Base-by-base conservation (phyloP, 1,139 yeast species). In the Suhomyces maxii region DNA sequence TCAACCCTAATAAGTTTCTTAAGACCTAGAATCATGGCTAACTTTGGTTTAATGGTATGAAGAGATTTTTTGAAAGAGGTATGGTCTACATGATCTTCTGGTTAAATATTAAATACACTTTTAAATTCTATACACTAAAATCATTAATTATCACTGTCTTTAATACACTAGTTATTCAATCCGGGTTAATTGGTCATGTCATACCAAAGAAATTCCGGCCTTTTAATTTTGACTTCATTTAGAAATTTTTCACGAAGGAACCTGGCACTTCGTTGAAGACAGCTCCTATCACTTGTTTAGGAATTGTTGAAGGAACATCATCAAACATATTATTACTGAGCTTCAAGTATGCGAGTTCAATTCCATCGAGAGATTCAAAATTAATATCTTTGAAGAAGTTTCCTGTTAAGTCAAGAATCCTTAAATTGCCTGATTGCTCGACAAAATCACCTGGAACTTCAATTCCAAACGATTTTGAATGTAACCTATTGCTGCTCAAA, bases 251-350 rank as follows among this genome's bases (percentile, higher is more conserved):
- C 6, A 49, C 37, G 34, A 49, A 41, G 1, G 52, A 43, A 2
- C 45, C 51, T 12, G 44, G 37, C 6, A 44, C 41, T 26, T 49
- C 51, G 36, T 51, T 51, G 36, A 51, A 51, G 5, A 51, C 47
- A 8, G 47, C 54, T 26, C 50, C 41, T 6, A 28, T 23, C 8
- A 51, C 39, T 11, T 32, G 40, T 10, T 25, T 34, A 8, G 52
- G 51, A 5, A 51, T 35, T 10, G 25, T 33, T 30, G n/a, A 13
- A 4, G 54, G 54, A 8, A 46, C 37, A 4, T 40, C 45, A 26
- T 52, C 54, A 26, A 52, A 50, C 54, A 52, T 50, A 18, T 52
- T 52, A 35, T 46, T 50, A 14, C 42, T 39, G 14, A 52, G 43
- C 26, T 44, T 46, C 42, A 52, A 40, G 30, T 47, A 52, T 5